phyloP scores from a whole-genome alignment of 2,329 filamentous ascomycete genomes.

The Trichoderma afroharzianum region DNA sequence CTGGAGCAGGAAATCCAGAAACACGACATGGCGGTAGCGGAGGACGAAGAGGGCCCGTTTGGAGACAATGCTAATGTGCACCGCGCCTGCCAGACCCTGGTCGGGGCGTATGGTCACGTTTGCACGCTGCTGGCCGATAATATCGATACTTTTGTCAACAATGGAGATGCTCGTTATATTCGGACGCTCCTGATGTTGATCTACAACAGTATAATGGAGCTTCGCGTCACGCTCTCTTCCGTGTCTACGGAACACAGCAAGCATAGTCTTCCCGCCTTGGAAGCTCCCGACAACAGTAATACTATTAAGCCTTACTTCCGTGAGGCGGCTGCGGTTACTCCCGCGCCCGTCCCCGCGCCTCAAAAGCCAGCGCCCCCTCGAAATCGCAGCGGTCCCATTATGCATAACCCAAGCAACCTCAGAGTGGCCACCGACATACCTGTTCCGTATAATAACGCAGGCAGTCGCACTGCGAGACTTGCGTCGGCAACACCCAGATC shows the following conservation, averaged over 20 bases:
- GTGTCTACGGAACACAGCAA: conserved; percentile 27
- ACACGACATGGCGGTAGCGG: conserved; percentile 48
- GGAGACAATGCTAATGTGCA: conserved; percentile 62
- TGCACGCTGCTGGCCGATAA: conserved; percentile 59
- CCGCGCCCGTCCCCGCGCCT: conserved; percentile 49
- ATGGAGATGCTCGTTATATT: conserved; percentile 64
- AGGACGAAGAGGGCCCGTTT: conserved; percentile 45
- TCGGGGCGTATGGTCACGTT: conserved; percentile 63
- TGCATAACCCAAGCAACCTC: conserved; percentile 51
- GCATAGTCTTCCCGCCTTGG: conserved; percentile 19
- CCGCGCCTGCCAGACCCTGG: conserved; percentile 59
- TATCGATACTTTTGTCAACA: conserved; percentile 61
- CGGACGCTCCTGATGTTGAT: conserved; percentile 60
- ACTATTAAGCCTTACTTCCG: conserved; percentile 50
- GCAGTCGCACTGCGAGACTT: conserved; percentile 48
- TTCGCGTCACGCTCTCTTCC: conserved; percentile 51
- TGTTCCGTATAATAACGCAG: conserved; percentile 44
- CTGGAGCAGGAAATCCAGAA: conserved; percentile 62
- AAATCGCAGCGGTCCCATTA: conserved; percentile 36
- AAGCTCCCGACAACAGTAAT: conserved; percentile 34
- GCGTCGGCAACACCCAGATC: conserved; percentile 72
- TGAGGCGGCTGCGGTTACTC: conserved; percentile 46
- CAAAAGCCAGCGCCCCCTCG: conserved; percentile 41
- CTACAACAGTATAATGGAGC: conserved; percentile 66
- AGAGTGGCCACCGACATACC: conserved; percentile 55